Evolutionary conservation across 2,329 filamentous ascomycete genomes (phyloP).

Genomic region (Aspergillus udagawae): DNA sequence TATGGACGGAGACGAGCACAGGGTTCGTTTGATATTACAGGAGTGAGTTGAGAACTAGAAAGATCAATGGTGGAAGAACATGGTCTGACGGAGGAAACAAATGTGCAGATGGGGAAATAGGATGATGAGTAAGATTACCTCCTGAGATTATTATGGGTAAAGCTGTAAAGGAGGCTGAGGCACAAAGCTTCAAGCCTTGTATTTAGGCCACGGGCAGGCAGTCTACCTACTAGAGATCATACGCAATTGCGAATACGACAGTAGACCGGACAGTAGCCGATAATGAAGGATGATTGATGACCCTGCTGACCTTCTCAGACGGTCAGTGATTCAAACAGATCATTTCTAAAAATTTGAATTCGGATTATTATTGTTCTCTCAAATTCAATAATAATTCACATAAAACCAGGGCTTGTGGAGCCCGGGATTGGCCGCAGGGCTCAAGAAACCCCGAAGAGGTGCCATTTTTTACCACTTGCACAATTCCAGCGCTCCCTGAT

Average conservation of each 20-base stretch:
- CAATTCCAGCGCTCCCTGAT: slow-evolving; percentile 5
- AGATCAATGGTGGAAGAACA: neutral
- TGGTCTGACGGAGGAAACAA: neutral
- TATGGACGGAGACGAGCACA: neutral
- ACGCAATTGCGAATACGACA: neutral
- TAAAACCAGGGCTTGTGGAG: neutral
- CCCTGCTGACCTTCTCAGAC: neutral
- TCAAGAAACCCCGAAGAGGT: neutral
- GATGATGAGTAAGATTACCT: neutral
- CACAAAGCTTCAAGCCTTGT: neutral
- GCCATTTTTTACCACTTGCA: neutral
- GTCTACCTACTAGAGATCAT: neutral
- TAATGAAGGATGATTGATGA: neutral
- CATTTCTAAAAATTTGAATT: neutral
- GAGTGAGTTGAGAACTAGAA: neutral
- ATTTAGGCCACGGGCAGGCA: neutral
- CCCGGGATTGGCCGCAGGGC: neutral
- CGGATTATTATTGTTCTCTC: neutral
- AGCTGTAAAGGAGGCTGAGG: too few species aligned
- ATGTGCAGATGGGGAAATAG: neutral
- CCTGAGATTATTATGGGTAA: neutral
- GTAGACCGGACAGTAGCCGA: neutral
- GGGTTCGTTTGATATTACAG: neutral
- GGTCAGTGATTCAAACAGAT: neutral
- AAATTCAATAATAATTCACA: neutral